phyloP scores from a whole-genome alignment of 2,329 filamentous ascomycete genomes.

The Paraconiothyrium sp. region DNA sequence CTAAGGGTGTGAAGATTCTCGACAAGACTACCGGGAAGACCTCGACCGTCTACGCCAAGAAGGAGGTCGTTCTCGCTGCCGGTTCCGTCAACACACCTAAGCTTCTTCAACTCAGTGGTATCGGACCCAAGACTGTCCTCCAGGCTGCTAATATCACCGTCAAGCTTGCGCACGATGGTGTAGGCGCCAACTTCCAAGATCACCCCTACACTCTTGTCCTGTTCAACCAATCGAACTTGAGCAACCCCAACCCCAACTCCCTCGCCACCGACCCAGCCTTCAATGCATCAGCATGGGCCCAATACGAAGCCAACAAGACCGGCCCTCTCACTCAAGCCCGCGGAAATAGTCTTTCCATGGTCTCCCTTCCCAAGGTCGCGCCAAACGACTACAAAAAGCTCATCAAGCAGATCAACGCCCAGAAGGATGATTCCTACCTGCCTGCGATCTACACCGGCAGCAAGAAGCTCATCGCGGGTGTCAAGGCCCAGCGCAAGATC shows the following conservation, averaged over 20 bases:
- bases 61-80: constrained; percentile 69
- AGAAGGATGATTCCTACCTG: constrained; percentile 24
- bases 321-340: constrained; percentile 39
- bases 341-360: constrained; percentile 38
- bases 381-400: constrained; percentile 25
- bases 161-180: constrained; percentile 39
- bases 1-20: constrained; percentile 38
- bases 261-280: constrained; percentile 34
- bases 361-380: constrained; percentile 37
- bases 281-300: constrained; percentile 39
- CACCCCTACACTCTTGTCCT: constrained; percentile 36
- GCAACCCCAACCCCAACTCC: constrained; percentile 33
- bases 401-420: constrained; percentile 22
- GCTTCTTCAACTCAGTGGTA: constrained; percentile 54
- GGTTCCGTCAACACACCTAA: constrained; percentile 65
- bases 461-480: constrained; percentile 35
- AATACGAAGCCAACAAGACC: constrained; percentile 37
- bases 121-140: constrained; percentile 40
- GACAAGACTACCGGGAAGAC: constrained; percentile 27
- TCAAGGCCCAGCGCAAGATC: constrained; percentile 40
- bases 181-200: constrained; percentile 48
- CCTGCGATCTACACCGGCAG: constrained; percentile 36
- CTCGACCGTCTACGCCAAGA: constrained; percentile 35
- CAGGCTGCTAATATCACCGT: constrained; percentile 38
- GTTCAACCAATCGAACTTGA: constrained; percentile 33